Percentiles rank a stretch among this genome's conserved stretches.
phyloP scores from a whole-genome alignment of 2,329 filamentous ascomycete genomes.

The Endoconidiophora laricicola region DNA sequence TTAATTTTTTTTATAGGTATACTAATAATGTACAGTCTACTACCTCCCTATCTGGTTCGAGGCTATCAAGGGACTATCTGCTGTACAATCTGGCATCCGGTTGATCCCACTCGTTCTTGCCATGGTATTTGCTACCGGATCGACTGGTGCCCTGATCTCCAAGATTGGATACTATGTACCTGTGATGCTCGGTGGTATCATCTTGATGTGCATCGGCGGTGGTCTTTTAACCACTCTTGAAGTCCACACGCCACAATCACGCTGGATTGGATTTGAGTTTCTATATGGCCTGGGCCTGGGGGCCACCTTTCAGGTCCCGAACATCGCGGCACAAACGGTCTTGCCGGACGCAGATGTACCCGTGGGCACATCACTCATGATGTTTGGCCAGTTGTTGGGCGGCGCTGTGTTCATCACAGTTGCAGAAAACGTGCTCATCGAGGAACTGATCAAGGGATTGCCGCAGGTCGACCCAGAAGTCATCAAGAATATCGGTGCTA shows the following conservation, averaged over 20 bases:
- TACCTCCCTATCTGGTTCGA: constrained; percentile 37
- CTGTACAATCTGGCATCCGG: constrained; percentile 18
- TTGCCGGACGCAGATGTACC: constrained; percentile 18
- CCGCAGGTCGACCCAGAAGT: constrained; percentile 16
- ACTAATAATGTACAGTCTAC: constrained; percentile 19
- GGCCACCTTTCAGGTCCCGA: constrained; percentile 27
- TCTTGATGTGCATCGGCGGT: constrained; percentile 21
- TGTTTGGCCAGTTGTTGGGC: constrained; percentile 30
- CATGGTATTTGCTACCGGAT: constrained; percentile 16
- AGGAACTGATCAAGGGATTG: constrained; percentile 22
- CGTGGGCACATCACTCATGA: constrained; percentile 26
- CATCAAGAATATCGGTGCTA: constrained; percentile 13
- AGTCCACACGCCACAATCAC: constrained; percentile 13
- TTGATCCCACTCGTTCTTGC: constrained; percentile 18
- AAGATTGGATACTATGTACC: constrained; percentile 27
- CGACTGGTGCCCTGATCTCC: constrained; percentile 17
- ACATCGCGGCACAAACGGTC: constrained; percentile 30
- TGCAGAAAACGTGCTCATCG: constrained; percentile 29
- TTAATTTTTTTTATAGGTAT: neutral
- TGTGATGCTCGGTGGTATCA: constrained; percentile 22
- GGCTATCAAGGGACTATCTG: constrained; percentile 23
- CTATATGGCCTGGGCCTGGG: constrained; percentile 29
- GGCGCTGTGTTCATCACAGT: constrained; percentile 30
- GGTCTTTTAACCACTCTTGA: constrained; percentile 26
- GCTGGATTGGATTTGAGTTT: constrained; percentile 25